These are phyloP conservation scores for Pseudonectria buxi DNA, from an alignment of 2,329 filamentous ascomycete species.

Conservation along the genomic window DNA sequence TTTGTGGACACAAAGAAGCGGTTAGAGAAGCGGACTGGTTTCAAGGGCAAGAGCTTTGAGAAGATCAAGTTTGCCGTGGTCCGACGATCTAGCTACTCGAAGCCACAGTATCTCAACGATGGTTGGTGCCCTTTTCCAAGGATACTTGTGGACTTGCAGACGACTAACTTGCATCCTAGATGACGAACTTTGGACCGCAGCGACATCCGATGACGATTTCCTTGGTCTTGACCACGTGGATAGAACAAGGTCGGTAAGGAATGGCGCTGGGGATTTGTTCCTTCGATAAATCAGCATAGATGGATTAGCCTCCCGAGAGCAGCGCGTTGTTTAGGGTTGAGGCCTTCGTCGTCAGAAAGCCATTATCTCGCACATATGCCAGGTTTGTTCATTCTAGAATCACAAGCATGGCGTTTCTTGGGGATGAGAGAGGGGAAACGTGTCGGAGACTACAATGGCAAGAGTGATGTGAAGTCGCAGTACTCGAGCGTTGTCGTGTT, in stretches of 20 bases:
- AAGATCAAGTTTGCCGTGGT: slow-evolving; percentile 95
- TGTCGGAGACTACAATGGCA: no score
- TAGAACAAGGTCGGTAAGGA: slow-evolving; percentile 50
- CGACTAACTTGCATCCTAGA: slow-evolving; percentile 35
- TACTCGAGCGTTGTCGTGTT: no score
- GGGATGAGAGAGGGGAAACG: no score
- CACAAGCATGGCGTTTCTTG: no score
- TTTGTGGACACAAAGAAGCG: slow-evolving; percentile 92
- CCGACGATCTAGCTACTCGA: slow-evolving; percentile 63
- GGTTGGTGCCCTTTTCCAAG: slow-evolving; percentile 47
- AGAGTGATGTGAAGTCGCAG: no score
- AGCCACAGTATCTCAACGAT: slow-evolving; percentile 77
- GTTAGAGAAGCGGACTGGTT: slow-evolving; percentile 83
- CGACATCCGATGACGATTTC: slow-evolving; percentile 49
- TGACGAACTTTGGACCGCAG: slow-evolving; percentile 50
- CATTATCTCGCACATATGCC: no score
- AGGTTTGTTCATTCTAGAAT: no score
- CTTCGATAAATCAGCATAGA: slow-evolving; percentile 32
- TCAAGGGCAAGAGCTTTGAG: slow-evolving; percentile 97
- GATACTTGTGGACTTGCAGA: background rate
- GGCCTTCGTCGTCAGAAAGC: no score
- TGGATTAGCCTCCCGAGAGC: background rate
- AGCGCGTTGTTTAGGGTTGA: no score
- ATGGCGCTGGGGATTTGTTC: slow-evolving; percentile 58
- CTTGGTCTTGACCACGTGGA: slow-evolving; percentile 62